These are phyloP conservation scores for Tillandsia fasciculata DNA, from an alignment of 176 grass and related monocot genomes.

Conservation along the genomic window DNA sequence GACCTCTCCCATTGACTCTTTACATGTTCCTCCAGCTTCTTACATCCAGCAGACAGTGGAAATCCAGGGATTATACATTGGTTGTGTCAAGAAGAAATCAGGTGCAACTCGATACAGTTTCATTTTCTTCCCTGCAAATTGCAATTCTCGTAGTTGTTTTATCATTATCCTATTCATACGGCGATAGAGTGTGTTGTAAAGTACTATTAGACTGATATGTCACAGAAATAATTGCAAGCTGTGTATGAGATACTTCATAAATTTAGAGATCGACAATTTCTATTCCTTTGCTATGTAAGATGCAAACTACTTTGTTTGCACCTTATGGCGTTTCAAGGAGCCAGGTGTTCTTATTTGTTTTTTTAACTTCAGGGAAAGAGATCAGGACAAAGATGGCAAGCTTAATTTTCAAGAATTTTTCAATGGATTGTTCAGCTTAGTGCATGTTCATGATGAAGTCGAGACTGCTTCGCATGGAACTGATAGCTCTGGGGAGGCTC, in stretches of 20 bases:
- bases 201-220: no score
- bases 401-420: conserved; percentile 89
- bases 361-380: conserved; percentile 65
- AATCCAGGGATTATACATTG: conserved; percentile 73
- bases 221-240: no score
- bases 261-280: no score
- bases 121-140: neutral
- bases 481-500: conserved; percentile 43
- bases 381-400: conserved; percentile 75
- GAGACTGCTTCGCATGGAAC: conserved; percentile 34
- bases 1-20: conserved; percentile 23
- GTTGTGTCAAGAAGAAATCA: conserved; percentile 93
- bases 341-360: conserved; percentile 10
- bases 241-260: no score
- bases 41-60: conserved; percentile 79
- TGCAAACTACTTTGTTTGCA: neutral
- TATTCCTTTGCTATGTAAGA: conserved; percentile 4
- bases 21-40: conserved; percentile 43
- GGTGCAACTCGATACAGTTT: conserved; percentile 23
- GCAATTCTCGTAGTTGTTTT: no score
- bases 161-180: no score
- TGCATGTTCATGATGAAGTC: conserved; percentile 65
- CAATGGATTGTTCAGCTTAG: conserved; percentile 73
- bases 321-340: neutral
- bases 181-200: no score